These are phyloP conservation scores for Lecanicillium sp. DNA, from an alignment of 2,329 filamentous ascomycete species.

Conservation along the genomic window DNA sequence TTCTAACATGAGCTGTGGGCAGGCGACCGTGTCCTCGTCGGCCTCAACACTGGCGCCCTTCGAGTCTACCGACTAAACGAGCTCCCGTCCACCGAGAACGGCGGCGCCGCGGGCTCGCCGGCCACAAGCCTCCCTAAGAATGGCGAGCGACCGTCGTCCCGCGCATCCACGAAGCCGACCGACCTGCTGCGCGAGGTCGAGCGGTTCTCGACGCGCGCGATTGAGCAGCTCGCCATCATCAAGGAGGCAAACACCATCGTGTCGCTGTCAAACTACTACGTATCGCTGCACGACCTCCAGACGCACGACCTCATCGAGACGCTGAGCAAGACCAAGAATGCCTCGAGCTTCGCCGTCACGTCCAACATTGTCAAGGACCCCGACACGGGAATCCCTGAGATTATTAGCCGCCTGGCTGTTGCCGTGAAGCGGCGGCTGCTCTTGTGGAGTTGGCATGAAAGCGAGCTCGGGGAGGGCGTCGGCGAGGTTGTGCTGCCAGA, in stretches of 20 bases:
- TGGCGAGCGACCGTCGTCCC: slow-evolving; percentile 20
- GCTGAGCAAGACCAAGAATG: slow-evolving; percentile 76
- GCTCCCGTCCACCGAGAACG: slow-evolving; percentile 27
- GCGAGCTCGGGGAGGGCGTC: slow-evolving; percentile 70
- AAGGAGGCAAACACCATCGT: slow-evolving; percentile 91
- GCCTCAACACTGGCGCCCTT: slow-evolving; percentile 80
- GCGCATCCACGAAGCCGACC: slow-evolving; percentile 47
- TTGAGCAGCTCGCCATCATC: slow-evolving; percentile 91
- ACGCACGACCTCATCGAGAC: slow-evolving; percentile 76
- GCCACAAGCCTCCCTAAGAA: slow-evolving; percentile 20
- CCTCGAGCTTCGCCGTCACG: slow-evolving; percentile 83
- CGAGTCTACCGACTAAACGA: slow-evolving; percentile 91
- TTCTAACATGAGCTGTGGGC: slow-evolving; percentile 8
- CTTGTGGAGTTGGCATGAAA: slow-evolving; percentile 94
- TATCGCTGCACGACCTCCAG: slow-evolving; percentile 84
- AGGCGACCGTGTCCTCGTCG: slow-evolving; percentile 88
- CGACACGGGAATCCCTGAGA: slow-evolving; percentile 79
- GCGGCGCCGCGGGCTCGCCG: slow-evolving; percentile 14
- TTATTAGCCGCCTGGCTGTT: slow-evolving; percentile 85
- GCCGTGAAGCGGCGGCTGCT: slow-evolving; percentile 86
- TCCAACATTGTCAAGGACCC: slow-evolving; percentile 92
- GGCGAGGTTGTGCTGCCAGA: slow-evolving; percentile 74
- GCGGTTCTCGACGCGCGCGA: slow-evolving; percentile 81
- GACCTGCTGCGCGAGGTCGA: slow-evolving; percentile 88
- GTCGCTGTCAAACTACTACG: slow-evolving; percentile 80